A percentile compares a stretch with the other conserved stretches of the same genome.
These are phyloP conservation scores for Hortiboletus flavorubellus DNA, from an alignment of 768 basidiomycete species.

Conservation along the genomic window DNA sequence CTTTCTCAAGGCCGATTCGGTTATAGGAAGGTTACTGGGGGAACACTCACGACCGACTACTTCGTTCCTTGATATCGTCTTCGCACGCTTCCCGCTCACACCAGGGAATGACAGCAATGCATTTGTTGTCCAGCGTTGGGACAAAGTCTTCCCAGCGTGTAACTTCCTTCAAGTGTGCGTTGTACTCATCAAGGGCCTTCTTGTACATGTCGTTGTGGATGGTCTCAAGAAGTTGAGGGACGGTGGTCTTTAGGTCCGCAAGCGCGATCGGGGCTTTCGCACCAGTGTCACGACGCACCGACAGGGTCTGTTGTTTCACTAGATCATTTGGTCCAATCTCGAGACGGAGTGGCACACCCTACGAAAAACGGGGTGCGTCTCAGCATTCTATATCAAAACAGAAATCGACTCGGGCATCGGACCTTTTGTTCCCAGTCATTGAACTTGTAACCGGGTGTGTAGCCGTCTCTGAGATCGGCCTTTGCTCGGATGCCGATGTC, in stretches of 20 bases:
- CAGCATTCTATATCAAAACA: neutral
- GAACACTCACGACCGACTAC: conserved; percentile 65
- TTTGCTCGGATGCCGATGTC: conserved; percentile 76
- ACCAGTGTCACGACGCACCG: conserved; percentile 81
- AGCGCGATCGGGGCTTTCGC: conserved; percentile 55
- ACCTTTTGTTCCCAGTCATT: conserved; percentile 99
- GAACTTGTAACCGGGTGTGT: conserved; percentile 99
- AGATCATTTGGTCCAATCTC: conserved; percentile 96
- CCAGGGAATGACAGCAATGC: conserved; percentile 90
- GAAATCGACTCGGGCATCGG: conserved; percentile 7
- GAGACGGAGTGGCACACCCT: conserved; percentile 96
- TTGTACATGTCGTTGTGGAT: conserved; percentile 90
- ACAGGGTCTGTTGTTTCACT: conserved; percentile 72
- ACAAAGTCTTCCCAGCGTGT: conserved; percentile 92
- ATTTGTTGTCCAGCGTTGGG: conserved; percentile 85
- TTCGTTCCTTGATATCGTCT: conserved; percentile 97
- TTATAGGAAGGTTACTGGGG: neutral
- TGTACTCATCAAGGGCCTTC: conserved; percentile 71
- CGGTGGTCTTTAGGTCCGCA: conserved; percentile 41
- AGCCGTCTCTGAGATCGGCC: conserved; percentile 91
- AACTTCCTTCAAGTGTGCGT: conserved; percentile 65
- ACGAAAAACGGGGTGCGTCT: conserved; percentile 1
- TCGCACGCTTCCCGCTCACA: conserved; percentile 92
- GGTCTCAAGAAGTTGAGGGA: conserved; percentile 70
- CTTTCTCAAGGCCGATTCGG: neutral